Percentiles rank a stretch among this genome's conserved stretches.
These are phyloP conservation scores for Solanum hybrid DNA, from an alignment of 305 asterid genomes.

Conservation along the genomic window DNA sequence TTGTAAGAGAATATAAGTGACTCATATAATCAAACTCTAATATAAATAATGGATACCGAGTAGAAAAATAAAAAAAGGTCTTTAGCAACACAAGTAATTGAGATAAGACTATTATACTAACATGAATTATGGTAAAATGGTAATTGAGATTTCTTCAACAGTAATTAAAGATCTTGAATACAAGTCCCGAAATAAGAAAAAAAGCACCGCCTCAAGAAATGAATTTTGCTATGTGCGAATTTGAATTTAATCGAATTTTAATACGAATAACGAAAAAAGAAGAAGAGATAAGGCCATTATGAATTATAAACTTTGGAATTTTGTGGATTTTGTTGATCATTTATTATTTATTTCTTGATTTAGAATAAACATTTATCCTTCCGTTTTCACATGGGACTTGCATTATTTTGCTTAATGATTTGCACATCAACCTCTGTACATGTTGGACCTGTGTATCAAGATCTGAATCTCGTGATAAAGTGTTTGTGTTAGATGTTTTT, in stretches of 20 bases:
- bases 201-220: background rate
- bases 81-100: background rate
- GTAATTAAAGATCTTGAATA: background rate
- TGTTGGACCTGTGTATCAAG: background rate
- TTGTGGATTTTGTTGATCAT: background rate
- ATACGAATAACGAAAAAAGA: background rate
- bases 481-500: background rate
- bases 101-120: background rate
- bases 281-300: background rate
- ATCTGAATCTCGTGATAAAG: background rate
- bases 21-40: fast-evolving
- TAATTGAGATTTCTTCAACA: background rate
- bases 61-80: background rate
- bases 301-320: constrained; percentile 2
- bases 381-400: background rate
- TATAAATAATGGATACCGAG: fast-evolving
- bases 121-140: background rate
- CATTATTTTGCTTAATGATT: background rate
- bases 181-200: no score
- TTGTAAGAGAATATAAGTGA: background rate
- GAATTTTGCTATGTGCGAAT: background rate
- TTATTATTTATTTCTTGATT: background rate
- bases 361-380: background rate
- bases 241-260: background rate
- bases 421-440: background rate